Evolutionary conservation across 2,329 filamentous ascomycete species (phyloP).

Genomic region (Xylaria polymorpha): DNA sequence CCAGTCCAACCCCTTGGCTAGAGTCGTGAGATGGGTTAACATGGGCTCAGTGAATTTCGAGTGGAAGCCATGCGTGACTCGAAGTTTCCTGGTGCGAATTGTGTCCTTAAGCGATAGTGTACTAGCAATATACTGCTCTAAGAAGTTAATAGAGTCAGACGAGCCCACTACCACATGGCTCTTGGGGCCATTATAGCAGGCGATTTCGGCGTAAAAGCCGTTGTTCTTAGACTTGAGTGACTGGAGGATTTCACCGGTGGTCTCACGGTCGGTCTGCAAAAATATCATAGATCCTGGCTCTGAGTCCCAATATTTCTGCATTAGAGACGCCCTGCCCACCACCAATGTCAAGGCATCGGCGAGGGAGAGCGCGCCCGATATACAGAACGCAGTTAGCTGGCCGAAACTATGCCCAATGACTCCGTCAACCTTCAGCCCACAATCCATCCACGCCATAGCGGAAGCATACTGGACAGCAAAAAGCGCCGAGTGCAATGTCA

Average conservation of each 20-base stretch:
- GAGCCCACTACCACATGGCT: slow-evolving; percentile 31
- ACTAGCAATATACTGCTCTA: slow-evolving; percentile 12
- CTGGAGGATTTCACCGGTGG: slow-evolving; percentile 14
- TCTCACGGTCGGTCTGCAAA: slow-evolving; percentile 18
- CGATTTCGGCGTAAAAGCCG: slow-evolving; percentile 29
- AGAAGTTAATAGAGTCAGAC: slow-evolving; percentile 4
- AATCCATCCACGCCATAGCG: slow-evolving; percentile 52
- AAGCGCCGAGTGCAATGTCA: slow-evolving; percentile 53
- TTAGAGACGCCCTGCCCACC: slow-evolving; percentile 44
- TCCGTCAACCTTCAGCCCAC: slow-evolving; percentile 45
- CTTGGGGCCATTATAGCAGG: slow-evolving; percentile 32
- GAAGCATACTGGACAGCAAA: slow-evolving; percentile 55
- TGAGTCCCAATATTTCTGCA: slow-evolving; percentile 36
- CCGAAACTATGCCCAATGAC: slow-evolving; percentile 57
- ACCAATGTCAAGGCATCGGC: slow-evolving; percentile 49
- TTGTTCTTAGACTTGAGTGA: background rate
- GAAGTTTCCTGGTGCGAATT: slow-evolving; percentile 23
- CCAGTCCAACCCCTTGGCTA: slow-evolving; percentile 17
- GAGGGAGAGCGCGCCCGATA: slow-evolving; percentile 50
- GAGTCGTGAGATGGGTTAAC: slow-evolving; percentile 16
- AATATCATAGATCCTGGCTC: slow-evolving; percentile 30
- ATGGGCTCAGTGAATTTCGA: slow-evolving; percentile 34
- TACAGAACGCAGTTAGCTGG: slow-evolving; percentile 54
- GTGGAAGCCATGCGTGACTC: slow-evolving; percentile 32
- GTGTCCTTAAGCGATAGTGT: slow-evolving; percentile 9